Evolutionary conservation across 768 basidiomycete genomes (phyloP).

Genomic region (Tricholoma sp.): DNA sequence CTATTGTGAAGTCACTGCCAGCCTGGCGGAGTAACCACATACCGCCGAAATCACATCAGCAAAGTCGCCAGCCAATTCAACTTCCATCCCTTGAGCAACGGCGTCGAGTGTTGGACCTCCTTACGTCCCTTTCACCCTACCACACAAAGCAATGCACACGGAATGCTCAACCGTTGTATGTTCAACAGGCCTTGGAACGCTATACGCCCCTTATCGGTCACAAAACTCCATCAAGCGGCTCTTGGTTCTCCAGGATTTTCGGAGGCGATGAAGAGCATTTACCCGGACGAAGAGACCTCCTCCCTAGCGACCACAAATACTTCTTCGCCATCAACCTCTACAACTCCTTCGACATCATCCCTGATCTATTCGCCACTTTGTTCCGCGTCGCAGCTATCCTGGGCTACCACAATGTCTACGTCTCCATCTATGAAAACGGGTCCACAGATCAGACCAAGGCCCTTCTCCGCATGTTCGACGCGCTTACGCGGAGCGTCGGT

Average conservation of each 20-base stretch:
- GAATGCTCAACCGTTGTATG: slow-evolving; percentile 77
- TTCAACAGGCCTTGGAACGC: slow-evolving; percentile 78
- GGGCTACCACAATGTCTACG: slow-evolving; percentile 96
- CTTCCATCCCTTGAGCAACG: slow-evolving; percentile 84
- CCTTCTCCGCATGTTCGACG: slow-evolving; percentile 90
- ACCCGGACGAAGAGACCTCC: slow-evolving; percentile 30
- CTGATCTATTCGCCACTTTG: slow-evolving; percentile 93
- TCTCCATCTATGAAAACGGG: slow-evolving; percentile 99
- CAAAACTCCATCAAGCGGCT: slow-evolving; percentile 47
- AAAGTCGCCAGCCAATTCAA: slow-evolving; percentile 58
- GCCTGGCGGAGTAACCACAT: slow-evolving; percentile 53
- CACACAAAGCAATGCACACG: slow-evolving; percentile 92
- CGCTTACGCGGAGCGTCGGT: slow-evolving; percentile 84
- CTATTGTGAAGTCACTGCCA: slow-evolving; percentile 26
- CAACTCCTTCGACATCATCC: slow-evolving; percentile 98
- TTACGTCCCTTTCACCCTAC: slow-evolving; percentile 84
- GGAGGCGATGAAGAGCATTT: slow-evolving; percentile 34
- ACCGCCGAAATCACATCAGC: slow-evolving; percentile 44
- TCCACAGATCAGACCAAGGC: slow-evolving; percentile 99
- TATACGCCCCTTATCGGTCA: slow-evolving; percentile 84
- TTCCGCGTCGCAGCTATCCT: slow-evolving; percentile 90
- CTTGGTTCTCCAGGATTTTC: slow-evolving; percentile 60
- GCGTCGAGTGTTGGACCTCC: slow-evolving; percentile 75
- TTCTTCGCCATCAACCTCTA: slow-evolving; percentile 99
- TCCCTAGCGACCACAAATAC: slow-evolving; percentile 83